Conservation (phyloP, 495 filamentous ascomycete species). For the Chaetomidium leptoderma region DNA sequence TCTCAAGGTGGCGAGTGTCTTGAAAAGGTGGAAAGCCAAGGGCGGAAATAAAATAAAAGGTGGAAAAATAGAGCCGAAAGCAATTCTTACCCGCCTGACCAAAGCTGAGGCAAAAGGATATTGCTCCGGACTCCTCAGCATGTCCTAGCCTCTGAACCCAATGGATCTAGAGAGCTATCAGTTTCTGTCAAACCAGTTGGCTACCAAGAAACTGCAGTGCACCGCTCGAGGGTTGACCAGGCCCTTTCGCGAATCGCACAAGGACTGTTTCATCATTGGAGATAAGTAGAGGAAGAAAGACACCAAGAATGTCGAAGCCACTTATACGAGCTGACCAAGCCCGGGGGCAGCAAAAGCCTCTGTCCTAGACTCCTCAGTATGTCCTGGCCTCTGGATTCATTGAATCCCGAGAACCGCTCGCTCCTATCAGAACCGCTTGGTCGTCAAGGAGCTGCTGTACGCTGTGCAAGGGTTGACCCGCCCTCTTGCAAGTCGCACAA, state of each 20-base stretch:
- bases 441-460: neutral
- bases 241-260: neutral
- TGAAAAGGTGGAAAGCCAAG: no score
- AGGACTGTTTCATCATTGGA: slow-evolving; percentile 1
- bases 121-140: no score
- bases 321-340: neutral
- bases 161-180: neutral
- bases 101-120: no score
- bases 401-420: neutral
- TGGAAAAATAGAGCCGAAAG: no score
- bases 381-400: neutral
- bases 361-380: neutral
- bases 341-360: no score
- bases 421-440: neutral
- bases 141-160: neutral
- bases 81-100: no score
- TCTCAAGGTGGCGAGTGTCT: no score
- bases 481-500: neutral
- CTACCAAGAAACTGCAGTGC: neutral
- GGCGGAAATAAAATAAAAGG: no score
- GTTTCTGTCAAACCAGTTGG: neutral
- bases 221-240: neutral
- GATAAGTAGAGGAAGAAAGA: neutral
- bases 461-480: neutral
- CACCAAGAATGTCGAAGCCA: neutral